Percentiles rank a stretch among this genome's conserved stretches.
Conservation (phyloP, 2,329 filamentous ascomycete species). For the Plectosphaerella plurivora region DNA sequence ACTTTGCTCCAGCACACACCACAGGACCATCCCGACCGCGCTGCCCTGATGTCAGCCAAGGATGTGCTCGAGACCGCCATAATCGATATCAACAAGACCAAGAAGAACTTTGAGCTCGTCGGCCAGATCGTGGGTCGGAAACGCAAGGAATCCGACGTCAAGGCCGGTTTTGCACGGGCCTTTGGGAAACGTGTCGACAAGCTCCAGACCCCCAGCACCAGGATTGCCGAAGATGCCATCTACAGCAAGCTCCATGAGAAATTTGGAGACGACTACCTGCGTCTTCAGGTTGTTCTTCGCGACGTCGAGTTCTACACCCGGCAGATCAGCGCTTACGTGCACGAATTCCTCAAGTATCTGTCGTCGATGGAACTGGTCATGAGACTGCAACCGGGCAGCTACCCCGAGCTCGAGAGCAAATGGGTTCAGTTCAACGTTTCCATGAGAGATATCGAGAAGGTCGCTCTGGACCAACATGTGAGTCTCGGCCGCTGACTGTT, state of each 20-base stretch:
- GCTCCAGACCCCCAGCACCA: conserved; percentile 58
- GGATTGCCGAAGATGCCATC: conserved; percentile 70
- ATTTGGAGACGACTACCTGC: conserved; percentile 88
- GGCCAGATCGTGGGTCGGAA: conserved; percentile 83
- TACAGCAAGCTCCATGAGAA: conserved; percentile 80
- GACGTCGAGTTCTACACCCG: conserved; percentile 91
- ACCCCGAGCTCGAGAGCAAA: conserved; percentile 86
- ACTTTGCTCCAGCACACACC: conserved; percentile 78
- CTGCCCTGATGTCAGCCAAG: conserved; percentile 52
- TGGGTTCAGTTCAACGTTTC: conserved; percentile 89
- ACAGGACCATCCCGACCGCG: conserved; percentile 76
- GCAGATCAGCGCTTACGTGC: conserved; percentile 74
- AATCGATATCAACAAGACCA: conserved; percentile 88
- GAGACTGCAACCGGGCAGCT: conserved; percentile 63
- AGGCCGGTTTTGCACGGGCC: conserved; percentile 78
- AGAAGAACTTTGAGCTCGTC: conserved; percentile 90
- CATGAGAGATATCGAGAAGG: conserved; percentile 78
- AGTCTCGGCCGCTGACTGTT: conserved; percentile 23
- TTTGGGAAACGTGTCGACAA: conserved; percentile 89
- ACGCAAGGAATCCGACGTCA: conserved; percentile 83
- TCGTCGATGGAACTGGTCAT: conserved; percentile 81
- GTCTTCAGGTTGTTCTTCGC: conserved; percentile 84
- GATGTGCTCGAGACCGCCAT: conserved; percentile 60
- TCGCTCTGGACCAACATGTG: conserved; percentile 81
- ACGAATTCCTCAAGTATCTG: conserved; percentile 75